phyloP scores from a whole-genome alignment of 106 monocot genomes.

The Allium fistulosum region DNA sequence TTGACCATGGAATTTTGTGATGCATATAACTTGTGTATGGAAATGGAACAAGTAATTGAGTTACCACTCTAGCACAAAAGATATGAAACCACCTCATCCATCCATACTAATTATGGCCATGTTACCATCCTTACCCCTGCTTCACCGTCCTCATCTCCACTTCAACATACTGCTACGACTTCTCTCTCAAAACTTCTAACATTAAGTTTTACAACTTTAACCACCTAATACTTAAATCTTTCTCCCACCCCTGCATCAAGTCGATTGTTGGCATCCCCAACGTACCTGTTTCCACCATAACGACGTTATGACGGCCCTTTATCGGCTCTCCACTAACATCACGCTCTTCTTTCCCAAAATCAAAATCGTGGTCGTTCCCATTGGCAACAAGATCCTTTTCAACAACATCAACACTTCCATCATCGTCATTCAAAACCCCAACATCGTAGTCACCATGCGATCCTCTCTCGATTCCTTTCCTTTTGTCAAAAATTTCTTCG shows the following conservation, averaged over 20 bases:
- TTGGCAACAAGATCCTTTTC: slow-evolving; percentile 20
- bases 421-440: too few relatives aligned
- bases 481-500: too few relatives aligned
- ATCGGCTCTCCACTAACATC: slow-evolving; percentile 9
- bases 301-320: slow-evolving; percentile 2
- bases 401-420: neutral
- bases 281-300: neutral
- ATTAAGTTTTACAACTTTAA: slow-evolving; percentile 15
- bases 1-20: too few relatives aligned
- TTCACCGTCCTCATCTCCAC: slow-evolving; percentile 11
- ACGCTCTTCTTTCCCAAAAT: slow-evolving; percentile 9
- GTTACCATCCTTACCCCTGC: neutral
- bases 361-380: slow-evolving; percentile 13
- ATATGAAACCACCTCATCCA: neutral
- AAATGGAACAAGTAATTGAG: too few relatives aligned
- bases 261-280: slow-evolving; percentile 13
- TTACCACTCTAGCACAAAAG: too few relatives aligned
- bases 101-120: slow-evolving; percentile 21
- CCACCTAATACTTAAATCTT: slow-evolving; percentile 7
- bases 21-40: too few relatives aligned
- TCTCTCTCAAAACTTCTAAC: slow-evolving; percentile 7
- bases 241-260: slow-evolving; percentile 10
- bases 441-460: too few relatives aligned
- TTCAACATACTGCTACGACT: slow-evolving; percentile 9
- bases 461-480: too few relatives aligned